Base-by-base conservation (phyloP, 306 rosid genomes). In the Cyamopsis tetragonoloba region DNA sequence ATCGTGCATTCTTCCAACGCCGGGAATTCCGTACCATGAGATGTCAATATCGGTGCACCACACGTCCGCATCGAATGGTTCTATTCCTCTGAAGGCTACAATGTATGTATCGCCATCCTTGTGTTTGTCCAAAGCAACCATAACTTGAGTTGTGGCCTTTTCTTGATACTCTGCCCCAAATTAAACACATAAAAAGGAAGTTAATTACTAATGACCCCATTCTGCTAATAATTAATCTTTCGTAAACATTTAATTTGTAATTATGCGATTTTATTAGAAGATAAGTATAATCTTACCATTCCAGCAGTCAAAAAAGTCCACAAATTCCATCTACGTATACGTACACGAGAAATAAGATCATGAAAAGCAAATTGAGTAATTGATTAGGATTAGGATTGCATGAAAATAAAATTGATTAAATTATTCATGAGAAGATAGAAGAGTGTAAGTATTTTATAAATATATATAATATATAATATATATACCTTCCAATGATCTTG, bases 261-360 rank as follows among this genome's bases (percentile, higher is more conserved):
- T 2, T 31, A 1, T 31, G 7, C 4, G 4, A 31, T 31, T 3
- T 5, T 46, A 1, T 11, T 37, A 5, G 6, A 17, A n/a, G n/a
- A n/a, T n/a, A n/a, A n/a, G n/a, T n/a, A n/a, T n/a, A n/a, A n/a
- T 78, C 83, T 75, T 81, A 91, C 96, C 92, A 15, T 91, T 91
- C 93, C 96, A 84, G 59, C 76, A 91, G 46, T 91, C 82, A 42
- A 75, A 82, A 47, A 50, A 91, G 30, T 80, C 89, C 68, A 88
- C 24, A 69, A 82, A 86, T 24, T 83, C 79, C 97, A 88, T 91
- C 97, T 88, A n/a, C n/a, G 68, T 17, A 58, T 7, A 12, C n/a
- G n/a, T n/a, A n/a, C n/a, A 26, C 35, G n/a, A n/a, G n/a, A n/a
- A n/a, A n/a, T n/a, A n/a, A 38, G 1, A 62, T 47, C 4, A n/a